phyloP scores from a whole-genome alignment of 495 filamentous ascomycete species.

The Hyphodiscus hymeniophilus region DNA sequence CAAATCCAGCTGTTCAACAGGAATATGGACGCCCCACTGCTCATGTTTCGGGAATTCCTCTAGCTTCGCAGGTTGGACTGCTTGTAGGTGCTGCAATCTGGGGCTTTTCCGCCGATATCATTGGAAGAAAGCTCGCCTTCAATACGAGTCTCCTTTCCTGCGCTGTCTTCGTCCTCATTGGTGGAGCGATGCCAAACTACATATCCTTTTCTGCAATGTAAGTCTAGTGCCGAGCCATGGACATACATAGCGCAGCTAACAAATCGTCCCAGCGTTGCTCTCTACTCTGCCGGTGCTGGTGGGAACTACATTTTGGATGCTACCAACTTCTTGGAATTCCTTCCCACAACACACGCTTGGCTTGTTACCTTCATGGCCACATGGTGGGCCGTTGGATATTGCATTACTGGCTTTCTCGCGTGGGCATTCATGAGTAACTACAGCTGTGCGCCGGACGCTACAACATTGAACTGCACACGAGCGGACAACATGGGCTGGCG shows the following conservation, averaged over 20 bases:
- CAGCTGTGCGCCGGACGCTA: conserved; percentile 23
- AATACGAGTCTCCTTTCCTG: conserved; percentile 33
- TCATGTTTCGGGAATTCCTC: conserved; percentile 13
- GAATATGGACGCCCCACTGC: neutral
- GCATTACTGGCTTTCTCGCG: conserved; percentile 32
- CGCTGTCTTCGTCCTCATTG: conserved; percentile 20
- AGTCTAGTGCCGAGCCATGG: neutral
- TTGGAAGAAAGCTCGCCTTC: conserved; percentile 34
- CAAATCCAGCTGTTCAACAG: neutral
- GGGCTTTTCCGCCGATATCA: conserved; percentile 34
- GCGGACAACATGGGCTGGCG: conserved; percentile 30
- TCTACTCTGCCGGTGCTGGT: conserved; percentile 26
- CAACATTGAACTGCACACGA: conserved; percentile 6
- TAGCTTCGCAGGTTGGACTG: conserved; percentile 28
- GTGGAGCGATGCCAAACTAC: neutral
- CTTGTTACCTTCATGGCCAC: conserved; percentile 31
- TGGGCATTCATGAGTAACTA: conserved; percentile 35
- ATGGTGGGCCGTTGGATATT: conserved; percentile 33
- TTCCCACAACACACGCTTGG: conserved; percentile 27
- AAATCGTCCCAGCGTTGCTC: conserved; percentile 23
- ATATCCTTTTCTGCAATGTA: neutral
- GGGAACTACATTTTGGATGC: conserved; percentile 31
- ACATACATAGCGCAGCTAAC: neutral
- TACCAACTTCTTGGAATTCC: conserved; percentile 26
- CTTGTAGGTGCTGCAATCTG: conserved; percentile 32